A percentile compares a stretch with the other conserved stretches of the same genome.
Evolutionary conservation across 768 basidiomycete genomes (phyloP).

Genomic region (Tremella mesenterica): DNA sequence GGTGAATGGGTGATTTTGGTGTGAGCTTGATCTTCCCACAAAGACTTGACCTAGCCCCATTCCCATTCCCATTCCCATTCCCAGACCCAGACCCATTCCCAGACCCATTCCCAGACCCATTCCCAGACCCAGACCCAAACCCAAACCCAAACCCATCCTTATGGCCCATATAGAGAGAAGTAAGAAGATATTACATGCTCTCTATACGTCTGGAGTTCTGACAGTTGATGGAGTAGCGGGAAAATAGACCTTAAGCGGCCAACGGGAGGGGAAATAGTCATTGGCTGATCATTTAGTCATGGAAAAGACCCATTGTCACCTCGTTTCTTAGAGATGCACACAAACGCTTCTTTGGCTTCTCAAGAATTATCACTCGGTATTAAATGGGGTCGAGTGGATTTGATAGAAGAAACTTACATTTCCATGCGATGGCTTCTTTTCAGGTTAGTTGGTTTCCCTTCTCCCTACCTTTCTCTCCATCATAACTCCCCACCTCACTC

Average conservation of each 20-base stretch:
- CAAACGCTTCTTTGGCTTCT: conserved; percentile 5
- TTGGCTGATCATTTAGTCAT: not conserved
- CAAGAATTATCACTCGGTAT: conserved; percentile 55
- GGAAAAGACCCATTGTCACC: not conserved
- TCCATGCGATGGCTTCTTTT: conserved; percentile 82
- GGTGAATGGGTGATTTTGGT: conserved; percentile 69
- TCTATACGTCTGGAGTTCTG: too few relatives aligned
- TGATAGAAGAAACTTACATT: conserved; percentile 68
- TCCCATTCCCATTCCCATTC: not conserved
- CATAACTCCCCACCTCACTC: not conserved
- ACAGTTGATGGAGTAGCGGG: too few relatives aligned
- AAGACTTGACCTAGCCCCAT: not conserved
- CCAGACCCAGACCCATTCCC: not conserved
- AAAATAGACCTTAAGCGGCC: too few relatives aligned
- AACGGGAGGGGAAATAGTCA: too few relatives aligned
- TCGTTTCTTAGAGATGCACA: not conserved
- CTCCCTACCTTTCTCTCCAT: not conserved
- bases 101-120: not conserved
- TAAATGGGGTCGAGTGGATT: conserved; percentile 79
- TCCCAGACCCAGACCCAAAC: not conserved
- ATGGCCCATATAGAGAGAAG: too few relatives aligned
- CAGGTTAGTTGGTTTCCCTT: conserved; percentile 55
- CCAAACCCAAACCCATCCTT: not conserved
- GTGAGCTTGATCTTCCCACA: conserved; percentile 48
- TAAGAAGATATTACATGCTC: too few relatives aligned